Evolutionary conservation across 345 rosid species (phyloP).

Genomic region (Combretum micranthum): DNA sequence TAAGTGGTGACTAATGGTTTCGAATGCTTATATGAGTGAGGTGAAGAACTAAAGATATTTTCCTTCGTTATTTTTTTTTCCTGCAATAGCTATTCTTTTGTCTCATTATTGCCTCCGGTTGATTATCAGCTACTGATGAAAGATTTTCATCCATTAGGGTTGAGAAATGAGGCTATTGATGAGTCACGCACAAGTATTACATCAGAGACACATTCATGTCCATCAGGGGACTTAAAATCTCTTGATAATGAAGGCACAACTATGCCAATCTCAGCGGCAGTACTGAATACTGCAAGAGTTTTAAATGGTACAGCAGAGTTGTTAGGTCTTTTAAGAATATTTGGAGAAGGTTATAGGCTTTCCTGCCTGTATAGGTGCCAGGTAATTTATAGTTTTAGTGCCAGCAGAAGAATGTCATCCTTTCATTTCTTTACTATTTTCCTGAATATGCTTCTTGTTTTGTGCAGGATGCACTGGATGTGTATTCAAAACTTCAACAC

Average conservation of each 20-base stretch:
- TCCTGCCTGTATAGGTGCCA: slow-evolving; percentile 81
- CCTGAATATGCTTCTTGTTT: slow-evolving; percentile 19
- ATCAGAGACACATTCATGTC: slow-evolving; percentile 39
- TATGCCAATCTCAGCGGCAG: slow-evolving; percentile 36
- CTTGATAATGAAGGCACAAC: slow-evolving; percentile 56
- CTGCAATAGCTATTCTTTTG: no score
- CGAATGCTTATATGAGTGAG: no score
- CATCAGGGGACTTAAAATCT: slow-evolving; percentile 44
- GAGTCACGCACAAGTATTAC: slow-evolving; percentile 59
- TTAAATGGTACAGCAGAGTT: slow-evolving; percentile 64
- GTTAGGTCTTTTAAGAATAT: slow-evolving; percentile 63
- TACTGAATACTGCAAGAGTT: slow-evolving; percentile 41
- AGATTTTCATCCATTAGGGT: slow-evolving; percentile 36
- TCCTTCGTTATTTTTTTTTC: no score
- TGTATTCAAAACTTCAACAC: slow-evolving; percentile 66
- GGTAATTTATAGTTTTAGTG: slow-evolving; percentile 30
- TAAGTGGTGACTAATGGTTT: no score
- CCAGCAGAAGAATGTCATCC: slow-evolving; percentile 4
- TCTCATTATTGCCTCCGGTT: slow-evolving; percentile 1
- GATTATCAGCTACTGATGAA: slow-evolving; percentile 10
- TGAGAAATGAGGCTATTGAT: slow-evolving; percentile 61
- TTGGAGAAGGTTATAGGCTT: slow-evolving; percentile 93
- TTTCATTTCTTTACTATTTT: slow-evolving; percentile 10
- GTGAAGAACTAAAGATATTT: no score
- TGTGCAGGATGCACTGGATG: slow-evolving; percentile 77